Evolutionary conservation across 1,284 basidiomycete species (phyloP), one percentile per base, ranked within the genome.

Genomic region (Fomitopsis betulina): DNA sequence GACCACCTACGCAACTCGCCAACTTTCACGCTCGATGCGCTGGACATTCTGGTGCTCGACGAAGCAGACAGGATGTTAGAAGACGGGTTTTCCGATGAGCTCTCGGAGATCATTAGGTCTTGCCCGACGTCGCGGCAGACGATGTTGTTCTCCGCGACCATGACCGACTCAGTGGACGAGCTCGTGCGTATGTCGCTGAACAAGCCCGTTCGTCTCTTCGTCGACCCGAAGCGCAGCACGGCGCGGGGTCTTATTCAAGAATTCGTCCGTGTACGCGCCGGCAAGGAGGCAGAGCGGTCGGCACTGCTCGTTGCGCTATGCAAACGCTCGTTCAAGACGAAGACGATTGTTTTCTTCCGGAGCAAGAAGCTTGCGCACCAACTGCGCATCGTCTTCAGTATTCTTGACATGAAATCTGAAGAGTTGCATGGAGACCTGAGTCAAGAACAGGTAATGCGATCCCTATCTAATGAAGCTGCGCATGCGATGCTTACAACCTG

Each of bases 61-160:
- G 96, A 99, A 77, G 96, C 96, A 2, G 96, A 99, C 73, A 84
- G 96, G 58, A 98, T 99, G 92, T 85, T 99, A 42, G 95, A 94
- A 38, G 96, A 98, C 68, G 96, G 96, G 37, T 99, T 98, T 75
- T 85, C 89, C n/a, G 96, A 96, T 71, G 96, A 98, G 72, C 79
- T 99, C 35, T 80, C 87, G 38, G 96, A 99, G 75, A 98, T 99
- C 65, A 87, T 98, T 72, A 89, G 87, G 63, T 84, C 91, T 39
- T 96, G 95, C 69, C 96, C 96, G 1, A 76, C 80, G 15, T 90
- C 90, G 32, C 85, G 96, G 40, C 96, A 98, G 73, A 98, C 96
- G 3, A 97, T 99, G 94, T 81, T 99, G 27, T 99, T 99, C 75
- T 97, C 94, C 0, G 96, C 96, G 1, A 99, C 96, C 1, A 98